phyloP scores from a whole-genome alignment of 345 rosid genomes.

The Eucalyptus marginata region DNA sequence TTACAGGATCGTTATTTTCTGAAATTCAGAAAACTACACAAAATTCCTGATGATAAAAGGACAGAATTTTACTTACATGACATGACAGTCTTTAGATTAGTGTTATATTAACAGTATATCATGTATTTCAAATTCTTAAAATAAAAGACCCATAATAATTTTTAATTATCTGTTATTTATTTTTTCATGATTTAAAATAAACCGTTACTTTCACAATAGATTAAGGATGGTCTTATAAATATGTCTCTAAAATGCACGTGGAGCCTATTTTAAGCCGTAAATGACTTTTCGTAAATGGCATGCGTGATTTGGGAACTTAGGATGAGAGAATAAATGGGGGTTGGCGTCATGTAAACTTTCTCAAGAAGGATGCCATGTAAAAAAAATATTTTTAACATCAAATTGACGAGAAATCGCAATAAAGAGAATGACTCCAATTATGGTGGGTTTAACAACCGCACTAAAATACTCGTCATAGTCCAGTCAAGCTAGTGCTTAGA shows the following conservation, averaged over 20 bases:
- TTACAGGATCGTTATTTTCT: neutral
- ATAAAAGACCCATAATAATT: accelerated
- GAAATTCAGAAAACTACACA: neutral
- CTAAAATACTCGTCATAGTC: accelerated
- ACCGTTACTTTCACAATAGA: no score
- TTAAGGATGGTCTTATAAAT: no score
- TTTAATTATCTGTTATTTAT: accelerated
- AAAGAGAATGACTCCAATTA: neutral
- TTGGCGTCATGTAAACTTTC: neutral
- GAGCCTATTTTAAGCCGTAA: neutral
- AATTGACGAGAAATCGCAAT: neutral
- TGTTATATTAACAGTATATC: no score
- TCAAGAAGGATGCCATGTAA: no score
- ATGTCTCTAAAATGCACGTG: accelerated
- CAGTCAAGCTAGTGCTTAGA: neutral
- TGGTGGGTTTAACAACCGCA: accelerated
- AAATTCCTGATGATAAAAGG: neutral
- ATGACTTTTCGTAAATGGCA: neutral
- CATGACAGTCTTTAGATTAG: no score
- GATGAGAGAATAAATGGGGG: accelerated
- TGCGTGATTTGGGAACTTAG: accelerated
- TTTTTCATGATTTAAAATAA: no score
- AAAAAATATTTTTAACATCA: neutral
- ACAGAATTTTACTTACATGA: no score
- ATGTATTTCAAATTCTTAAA: no score